phyloP scores from a whole-genome alignment of 768 basidiomycete genomes.

The Naganishia vishniacii region DNA sequence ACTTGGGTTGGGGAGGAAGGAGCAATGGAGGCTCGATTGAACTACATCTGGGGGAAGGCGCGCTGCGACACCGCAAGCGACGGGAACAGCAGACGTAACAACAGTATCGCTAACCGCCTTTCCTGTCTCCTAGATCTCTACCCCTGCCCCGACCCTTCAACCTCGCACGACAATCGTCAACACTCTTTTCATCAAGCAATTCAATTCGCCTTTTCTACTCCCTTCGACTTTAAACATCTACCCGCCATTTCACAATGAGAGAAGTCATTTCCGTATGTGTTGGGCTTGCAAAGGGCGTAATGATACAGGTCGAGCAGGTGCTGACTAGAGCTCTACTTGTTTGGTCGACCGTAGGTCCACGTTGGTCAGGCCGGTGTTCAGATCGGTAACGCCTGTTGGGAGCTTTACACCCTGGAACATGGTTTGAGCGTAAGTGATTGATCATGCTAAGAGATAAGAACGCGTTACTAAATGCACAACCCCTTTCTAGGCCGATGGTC shows the following conservation, averaged over 20 bases:
- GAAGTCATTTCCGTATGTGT: conserved; percentile 77
- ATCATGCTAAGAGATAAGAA: conserved; percentile 3
- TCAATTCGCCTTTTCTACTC: conserved; percentile 5
- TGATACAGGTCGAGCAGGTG: not conserved
- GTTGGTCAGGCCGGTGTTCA: conserved; percentile 80
- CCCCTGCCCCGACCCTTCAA: conserved; percentile 9
- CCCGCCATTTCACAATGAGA: conserved; percentile 42
- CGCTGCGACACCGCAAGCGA: no score
- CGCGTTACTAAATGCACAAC: not conserved
- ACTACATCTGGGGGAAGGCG: no score
- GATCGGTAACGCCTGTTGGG: conserved; percentile 96
- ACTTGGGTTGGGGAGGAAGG: no score
- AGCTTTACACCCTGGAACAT: conserved; percentile 97
- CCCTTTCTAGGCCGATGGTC: conserved; percentile 78
- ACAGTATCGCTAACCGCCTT: not conserved
- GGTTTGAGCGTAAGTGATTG: conserved; percentile 85
- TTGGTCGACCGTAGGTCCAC: conserved; percentile 52
- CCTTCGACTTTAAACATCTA: conserved; percentile 17
- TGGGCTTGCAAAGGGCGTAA: not conserved
- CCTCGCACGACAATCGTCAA: conserved; percentile 13
- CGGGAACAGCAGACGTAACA: not conserved
- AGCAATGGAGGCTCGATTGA: no score
- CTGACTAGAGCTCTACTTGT: no score
- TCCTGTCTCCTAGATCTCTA: not conserved
- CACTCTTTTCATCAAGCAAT: conserved; percentile 18